Evolutionary conservation across 2,329 filamentous ascomycete species (phyloP), one percentile per base, ranked within the genome.

Genomic region (Zymoseptoria brevis): DNA sequence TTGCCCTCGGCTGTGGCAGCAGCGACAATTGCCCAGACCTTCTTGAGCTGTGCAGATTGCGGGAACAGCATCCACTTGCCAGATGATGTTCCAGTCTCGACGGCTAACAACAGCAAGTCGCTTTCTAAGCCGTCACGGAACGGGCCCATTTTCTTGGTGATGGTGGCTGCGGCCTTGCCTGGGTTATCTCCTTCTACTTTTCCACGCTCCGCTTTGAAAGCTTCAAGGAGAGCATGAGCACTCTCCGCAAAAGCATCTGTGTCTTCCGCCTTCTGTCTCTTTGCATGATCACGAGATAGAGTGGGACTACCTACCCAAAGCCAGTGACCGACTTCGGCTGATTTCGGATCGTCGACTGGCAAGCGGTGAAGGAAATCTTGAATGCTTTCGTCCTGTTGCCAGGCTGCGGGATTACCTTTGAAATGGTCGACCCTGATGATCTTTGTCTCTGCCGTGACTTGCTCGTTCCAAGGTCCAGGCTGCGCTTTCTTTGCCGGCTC

Each of bases 31-130:
- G 75, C 78, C 91, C 90, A 93, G 5, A 83, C 74, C 2, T 79
- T 77, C 63, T 87, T 80, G 16, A 90, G 80, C 29, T 83, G 76
- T 7, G 74, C 69, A 0, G 76, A 69, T 0, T 74, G 67, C 11
- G 81, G 82, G 64, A 90, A 91, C 1, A 93, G 70, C 85, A 92
- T 87, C 89, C 89, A 92, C 79, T 93, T 94, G 56, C 89, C 89
- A 49, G 78, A 77, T 0, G 82, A 78, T 11, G 89, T 80, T 22
- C 80, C 78, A 13, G 78, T 80, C 19, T 80, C 75, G 8, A 80
- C 77, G 0, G 89, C 89, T 19, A 88, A 73, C 19, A 79, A 74
- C 16, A 85, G 75, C 19, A 95, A 81, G 49, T 84, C 79, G 8
- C 73, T 66, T 64, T 82, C 77, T 6, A 83, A 70, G 19, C 69